Base-by-base conservation (phyloP, 108 stramenopile genomes). In the Poteriospumella lacustris region DNA sequence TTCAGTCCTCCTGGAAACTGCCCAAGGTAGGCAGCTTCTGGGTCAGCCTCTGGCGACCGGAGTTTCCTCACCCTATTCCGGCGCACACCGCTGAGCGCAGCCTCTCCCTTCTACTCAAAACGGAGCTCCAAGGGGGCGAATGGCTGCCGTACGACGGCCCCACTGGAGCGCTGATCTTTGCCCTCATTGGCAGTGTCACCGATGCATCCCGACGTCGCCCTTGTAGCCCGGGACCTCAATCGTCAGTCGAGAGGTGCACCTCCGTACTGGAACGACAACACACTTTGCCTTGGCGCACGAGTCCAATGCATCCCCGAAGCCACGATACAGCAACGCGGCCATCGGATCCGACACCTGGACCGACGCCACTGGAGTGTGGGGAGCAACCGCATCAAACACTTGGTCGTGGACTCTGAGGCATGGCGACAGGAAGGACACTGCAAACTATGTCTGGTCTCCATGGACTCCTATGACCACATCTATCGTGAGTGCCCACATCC, bases 391-490 rank as follows among this genome's bases (percentile, higher is more conserved):
- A 19, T 52, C 47, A 52, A 52, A 52, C 47, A 52, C 15, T 19
- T 52, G 15, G 19, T 52, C 47, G 15, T 19, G 15, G 19, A 52
- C 47, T 15, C 47, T 52, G 47, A 52, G 47, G 47, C 47, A 9
- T 52, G 47, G 47, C 47, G 47, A 52, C 15, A 52, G 47, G 47
- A 52, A 52, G 47, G 47, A 52, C 47, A 52, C 47, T 52, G 47
- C 19, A 52, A 52, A 52, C 47, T 52, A 9, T 52, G 47, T 19
- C 9, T 15, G 47, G 47, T 52, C 19, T 15, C 15, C 47, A 52
- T 52, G 47, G 47, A 52, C 19, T 52, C 47, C 15, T 52, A 52
- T 19, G 47, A 52, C 47, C 47, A 52, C 19, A 9, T 52, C 47
- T 52, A 52, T 52, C 47, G 47, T 9, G 47, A 52, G 19, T 52